These are phyloP conservation scores for Alopecurus myosuroides DNA, from an alignment of 176 grass and related monocot species.

Conservation along the genomic window DNA sequence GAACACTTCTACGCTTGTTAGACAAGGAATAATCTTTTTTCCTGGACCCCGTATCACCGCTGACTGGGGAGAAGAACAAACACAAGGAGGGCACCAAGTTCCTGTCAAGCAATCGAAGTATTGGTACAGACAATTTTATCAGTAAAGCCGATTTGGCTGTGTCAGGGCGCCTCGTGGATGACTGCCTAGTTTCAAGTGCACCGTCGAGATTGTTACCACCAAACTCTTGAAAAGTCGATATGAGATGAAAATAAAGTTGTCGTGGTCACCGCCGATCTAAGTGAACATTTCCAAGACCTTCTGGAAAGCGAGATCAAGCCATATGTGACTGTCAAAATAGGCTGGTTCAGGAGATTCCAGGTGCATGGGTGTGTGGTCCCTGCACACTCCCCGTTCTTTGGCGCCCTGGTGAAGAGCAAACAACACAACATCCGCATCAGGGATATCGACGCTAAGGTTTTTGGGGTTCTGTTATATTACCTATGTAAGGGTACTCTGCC, in stretches of 20 bases:
- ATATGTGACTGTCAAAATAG: not conserved
- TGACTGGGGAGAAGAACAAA: not conserved
- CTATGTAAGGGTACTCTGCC: constrained; percentile 28
- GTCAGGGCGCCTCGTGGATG: not conserved
- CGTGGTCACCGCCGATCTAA: not conserved
- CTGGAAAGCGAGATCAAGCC: not conserved
- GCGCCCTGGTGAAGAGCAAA: not conserved
- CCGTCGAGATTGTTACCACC: not conserved
- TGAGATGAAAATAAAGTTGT: not conserved
- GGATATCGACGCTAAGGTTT: not conserved
- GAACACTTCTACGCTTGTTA: too few species aligned
- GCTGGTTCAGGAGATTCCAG: not conserved
- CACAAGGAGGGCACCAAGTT: not conserved
- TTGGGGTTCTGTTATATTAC: constrained; percentile 27
- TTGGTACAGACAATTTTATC: not conserved
- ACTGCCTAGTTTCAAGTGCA: not conserved
- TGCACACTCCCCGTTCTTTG: not conserved
- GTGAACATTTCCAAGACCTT: not conserved
- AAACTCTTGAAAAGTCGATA: not conserved
- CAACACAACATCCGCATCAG: not conserved
- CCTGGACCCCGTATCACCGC: not conserved
- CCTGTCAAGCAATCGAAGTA: not conserved
- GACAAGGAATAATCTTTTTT: too few species aligned
- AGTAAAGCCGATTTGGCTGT: not conserved
- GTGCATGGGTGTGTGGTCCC: not conserved